Conservation (phyloP, 768 basidiomycete genomes). For the Mrakia blollopis region DNA sequence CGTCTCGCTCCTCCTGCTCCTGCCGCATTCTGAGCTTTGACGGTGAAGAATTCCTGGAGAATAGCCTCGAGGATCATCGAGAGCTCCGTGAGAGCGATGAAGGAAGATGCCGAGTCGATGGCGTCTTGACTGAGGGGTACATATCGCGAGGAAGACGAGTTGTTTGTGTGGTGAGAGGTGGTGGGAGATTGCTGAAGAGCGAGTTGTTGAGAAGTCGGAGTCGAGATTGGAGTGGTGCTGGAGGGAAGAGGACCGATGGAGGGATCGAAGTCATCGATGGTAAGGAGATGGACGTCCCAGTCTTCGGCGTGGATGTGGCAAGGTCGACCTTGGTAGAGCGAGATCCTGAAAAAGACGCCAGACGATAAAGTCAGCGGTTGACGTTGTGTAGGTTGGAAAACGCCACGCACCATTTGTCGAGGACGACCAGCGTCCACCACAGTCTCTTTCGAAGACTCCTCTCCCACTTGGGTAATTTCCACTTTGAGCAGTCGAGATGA, state of each 20-base stretch:
- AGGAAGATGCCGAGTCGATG: slow-evolving; percentile 24
- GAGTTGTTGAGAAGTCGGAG: slow-evolving; percentile 1
- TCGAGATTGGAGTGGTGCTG: slow-evolving; percentile 8
- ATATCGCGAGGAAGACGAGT: not conserved
- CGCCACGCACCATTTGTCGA: too few relatives aligned
- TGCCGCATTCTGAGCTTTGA: not conserved
- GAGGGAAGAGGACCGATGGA: not conserved
- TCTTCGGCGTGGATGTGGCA: slow-evolving; percentile 14
- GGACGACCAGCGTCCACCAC: slow-evolving; percentile 32
- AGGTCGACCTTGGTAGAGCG: slow-evolving; percentile 31
- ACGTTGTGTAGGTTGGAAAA: too few relatives aligned
- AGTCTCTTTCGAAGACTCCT: slow-evolving; percentile 27
- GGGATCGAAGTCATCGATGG: slow-evolving; percentile 30
- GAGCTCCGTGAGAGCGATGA: slow-evolving; percentile 30
- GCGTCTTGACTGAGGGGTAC: slow-evolving; percentile 14
- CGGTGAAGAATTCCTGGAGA: slow-evolving; percentile 6
- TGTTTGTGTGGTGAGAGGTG: not conserved
- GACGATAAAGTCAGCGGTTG: not conserved
- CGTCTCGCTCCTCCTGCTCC: slow-evolving; percentile 6
- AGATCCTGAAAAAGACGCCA: not conserved
- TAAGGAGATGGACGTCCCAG: slow-evolving; percentile 24
- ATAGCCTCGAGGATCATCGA: slow-evolving; percentile 31
- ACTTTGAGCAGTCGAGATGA: slow-evolving; percentile 32
- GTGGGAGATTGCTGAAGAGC: slow-evolving; percentile 3
- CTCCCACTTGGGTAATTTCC: slow-evolving; percentile 31